Base-by-base conservation (phyloP, 169 alveolate genomes). In the Theileria parva region DNA sequence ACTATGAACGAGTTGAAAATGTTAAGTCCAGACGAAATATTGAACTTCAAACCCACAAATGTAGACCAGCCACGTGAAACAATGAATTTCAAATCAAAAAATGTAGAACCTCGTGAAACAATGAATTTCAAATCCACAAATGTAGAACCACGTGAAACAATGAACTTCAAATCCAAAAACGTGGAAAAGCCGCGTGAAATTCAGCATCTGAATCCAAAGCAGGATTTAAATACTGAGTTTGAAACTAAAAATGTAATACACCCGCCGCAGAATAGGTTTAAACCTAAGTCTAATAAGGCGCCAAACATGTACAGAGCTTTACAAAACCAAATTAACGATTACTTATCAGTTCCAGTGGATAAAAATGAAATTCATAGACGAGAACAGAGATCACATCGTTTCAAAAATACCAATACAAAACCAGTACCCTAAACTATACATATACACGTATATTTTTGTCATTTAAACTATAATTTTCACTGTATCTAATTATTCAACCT, bases 361-460 rank as follows among this genome's bases (percentile, higher is more conserved):
- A 0, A 21, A 32, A 17, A 30, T 6, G 80, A 73, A 73, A 37
- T 51, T n/a, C 80, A 73, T 7, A 7, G 77, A 21, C 64, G 80
- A 59, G 80, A 73, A 30, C 71, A 59, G 7, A 73, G 80, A 30
- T 73, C 71, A 37, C 80, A 73, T 55, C 37, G 80, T 25, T 73
- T 73, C 51, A 73, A 73, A 25, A 73, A 19, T 13, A n/a, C 9
- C 7, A 27, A 50, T 15, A 15, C 77, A 23, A 1, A 15, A 6
- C 67, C 67, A 44, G 80, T 73, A 73, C 7, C 79, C 61, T 65
- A 65, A 65, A 0, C 1, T 6, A 8, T 0, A 65, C 3, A 34
- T 11, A 9, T 34, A 65, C 0, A 25, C 64, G 5, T 55, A 21
- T 17, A n/a, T 17, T n/a, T 17, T 4, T n/a, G 30, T 57, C 15